phyloP scores from a whole-genome alignment of 2,329 filamentous ascomycete genomes.

The Exophiala aquamarina region DNA sequence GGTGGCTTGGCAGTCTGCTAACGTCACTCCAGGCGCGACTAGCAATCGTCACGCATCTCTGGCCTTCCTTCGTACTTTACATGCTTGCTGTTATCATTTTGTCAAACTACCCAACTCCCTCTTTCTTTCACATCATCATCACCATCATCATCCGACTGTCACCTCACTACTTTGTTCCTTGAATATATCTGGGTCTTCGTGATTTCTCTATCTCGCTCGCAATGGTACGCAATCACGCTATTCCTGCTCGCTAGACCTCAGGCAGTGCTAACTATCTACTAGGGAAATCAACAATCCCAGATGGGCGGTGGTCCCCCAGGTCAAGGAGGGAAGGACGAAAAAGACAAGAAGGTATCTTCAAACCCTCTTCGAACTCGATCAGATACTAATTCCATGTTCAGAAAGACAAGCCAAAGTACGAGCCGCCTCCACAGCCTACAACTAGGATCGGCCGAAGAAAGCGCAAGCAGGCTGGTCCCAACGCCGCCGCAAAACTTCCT shows the following conservation, averaged over 20 bases:
- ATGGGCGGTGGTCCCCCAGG: conserved; percentile 70
- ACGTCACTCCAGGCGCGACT: conserved; percentile 9
- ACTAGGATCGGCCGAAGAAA: conserved; percentile 98
- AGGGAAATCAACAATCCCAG: conserved; percentile 68
- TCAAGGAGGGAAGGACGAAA: conserved; percentile 76
- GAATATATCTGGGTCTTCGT: neutral
- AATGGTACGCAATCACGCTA: conserved; percentile 24
- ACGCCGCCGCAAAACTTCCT: conserved; percentile 91
- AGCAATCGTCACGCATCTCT: conserved; percentile 16
- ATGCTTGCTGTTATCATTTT: no score
- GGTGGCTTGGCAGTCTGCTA: neutral
- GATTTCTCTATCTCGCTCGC: conserved; percentile 6
- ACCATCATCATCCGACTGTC: neutral
- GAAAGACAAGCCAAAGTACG: conserved; percentile 99
- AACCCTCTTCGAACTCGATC: neutral
- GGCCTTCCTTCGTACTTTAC: neutral
- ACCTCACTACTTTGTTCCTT: neutral
- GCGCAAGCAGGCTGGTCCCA: conserved; percentile 90
- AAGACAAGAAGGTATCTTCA: conserved; percentile 82
- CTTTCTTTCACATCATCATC: neutral
- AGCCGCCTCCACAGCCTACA: conserved; percentile 93
- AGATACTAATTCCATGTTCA: conserved; percentile 40
- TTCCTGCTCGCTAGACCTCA: neutral
- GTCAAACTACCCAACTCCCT: neutral
- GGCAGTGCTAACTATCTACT: conserved; percentile 9